These are phyloP conservation scores for Leccinum holopus DNA, from an alignment of 1,284 basidiomycete genomes.

Conservation along the genomic window DNA sequence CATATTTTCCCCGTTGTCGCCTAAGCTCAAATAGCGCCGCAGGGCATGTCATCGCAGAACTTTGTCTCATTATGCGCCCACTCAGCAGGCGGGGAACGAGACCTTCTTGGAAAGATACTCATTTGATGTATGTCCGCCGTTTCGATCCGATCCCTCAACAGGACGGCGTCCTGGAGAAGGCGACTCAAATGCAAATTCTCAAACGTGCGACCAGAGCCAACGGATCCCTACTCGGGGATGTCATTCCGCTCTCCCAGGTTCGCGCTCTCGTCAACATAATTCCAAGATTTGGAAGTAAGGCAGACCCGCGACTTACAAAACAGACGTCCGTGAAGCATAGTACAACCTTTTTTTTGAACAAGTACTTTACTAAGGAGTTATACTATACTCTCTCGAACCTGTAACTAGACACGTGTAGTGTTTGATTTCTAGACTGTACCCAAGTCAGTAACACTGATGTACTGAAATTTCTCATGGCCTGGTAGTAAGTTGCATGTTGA, in stretches of 20 bases:
- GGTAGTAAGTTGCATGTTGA: too few species aligned
- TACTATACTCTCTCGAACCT: neutral
- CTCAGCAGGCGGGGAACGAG: neutral
- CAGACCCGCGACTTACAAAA: neutral
- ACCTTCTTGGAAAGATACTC: neutral
- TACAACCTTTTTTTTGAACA: neutral
- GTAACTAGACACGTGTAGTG: neutral
- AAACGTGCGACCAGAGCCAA: neutral
- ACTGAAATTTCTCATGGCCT: too few species aligned
- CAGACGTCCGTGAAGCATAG: neutral
- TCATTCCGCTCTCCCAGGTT: neutral
- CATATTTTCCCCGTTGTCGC: neutral
- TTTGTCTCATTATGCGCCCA: neutral
- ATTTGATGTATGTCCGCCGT: neutral
- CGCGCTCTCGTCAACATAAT: neutral
- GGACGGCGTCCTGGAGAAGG: neutral
- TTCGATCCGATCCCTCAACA: neutral
- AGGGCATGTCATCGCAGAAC: neutral
- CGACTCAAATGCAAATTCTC: neutral
- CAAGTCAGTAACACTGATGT: too few species aligned
- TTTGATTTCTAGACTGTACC: too few species aligned
- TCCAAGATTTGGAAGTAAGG: neutral
- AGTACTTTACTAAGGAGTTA: neutral
- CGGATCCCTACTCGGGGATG: neutral
- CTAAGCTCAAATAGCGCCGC: neutral